phyloP scores from a whole-genome alignment of 73 alveolate genomes.

The Tetrahymena malaccensis region DNA sequence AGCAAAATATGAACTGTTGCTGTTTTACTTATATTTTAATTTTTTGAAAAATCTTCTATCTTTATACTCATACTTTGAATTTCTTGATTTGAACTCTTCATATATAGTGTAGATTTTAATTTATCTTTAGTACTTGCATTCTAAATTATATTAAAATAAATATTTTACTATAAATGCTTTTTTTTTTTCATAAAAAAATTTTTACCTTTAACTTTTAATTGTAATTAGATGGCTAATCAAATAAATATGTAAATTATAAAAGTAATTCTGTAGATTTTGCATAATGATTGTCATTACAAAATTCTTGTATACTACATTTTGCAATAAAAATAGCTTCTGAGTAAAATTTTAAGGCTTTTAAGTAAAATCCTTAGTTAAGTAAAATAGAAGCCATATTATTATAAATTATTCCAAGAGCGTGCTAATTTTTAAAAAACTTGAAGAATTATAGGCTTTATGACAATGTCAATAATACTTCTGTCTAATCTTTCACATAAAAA shows the following conservation, averaged over 20 bases:
- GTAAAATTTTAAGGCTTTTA: background rate
- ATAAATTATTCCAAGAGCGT: background rate
- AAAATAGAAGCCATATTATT: background rate
- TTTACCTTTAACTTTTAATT: too few species aligned
- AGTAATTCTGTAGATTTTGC: too few species aligned
- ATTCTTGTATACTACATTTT: background rate
- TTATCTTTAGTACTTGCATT: background rate
- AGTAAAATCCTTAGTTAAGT: background rate
- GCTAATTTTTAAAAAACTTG: background rate
- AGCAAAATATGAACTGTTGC: background rate
- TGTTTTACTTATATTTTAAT: background rate
- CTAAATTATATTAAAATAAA: background rate
- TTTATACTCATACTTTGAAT: background rate
- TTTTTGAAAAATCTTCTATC: background rate
- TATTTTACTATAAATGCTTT: background rate
- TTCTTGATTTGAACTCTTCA: background rate
- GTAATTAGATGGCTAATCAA: too few species aligned
- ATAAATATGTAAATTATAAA: too few species aligned
- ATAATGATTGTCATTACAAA: background rate
- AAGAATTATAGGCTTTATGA: background rate
- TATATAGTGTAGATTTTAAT: background rate
- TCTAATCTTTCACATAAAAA: background rate
- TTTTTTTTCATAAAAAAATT: background rate
- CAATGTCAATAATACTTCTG: background rate
- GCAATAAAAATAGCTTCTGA: background rate